These are phyloP conservation scores for Athelia sp. DNA, from an alignment of 1,284 basidiomycete species.

Conservation along the genomic window DNA sequence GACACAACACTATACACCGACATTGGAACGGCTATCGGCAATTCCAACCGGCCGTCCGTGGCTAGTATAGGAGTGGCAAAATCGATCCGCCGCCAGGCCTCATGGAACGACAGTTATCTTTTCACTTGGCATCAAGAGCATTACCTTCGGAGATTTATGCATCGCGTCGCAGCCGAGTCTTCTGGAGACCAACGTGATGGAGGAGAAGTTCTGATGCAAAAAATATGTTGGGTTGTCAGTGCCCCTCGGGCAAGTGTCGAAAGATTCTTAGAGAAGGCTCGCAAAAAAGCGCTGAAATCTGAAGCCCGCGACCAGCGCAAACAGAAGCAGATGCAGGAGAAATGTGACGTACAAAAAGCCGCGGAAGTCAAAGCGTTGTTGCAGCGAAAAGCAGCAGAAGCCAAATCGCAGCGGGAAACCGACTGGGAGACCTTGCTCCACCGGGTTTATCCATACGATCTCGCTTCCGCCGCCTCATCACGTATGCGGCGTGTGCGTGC, in stretches of 20 bases:
- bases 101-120: slow-evolving; percentile 57
- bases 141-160: slow-evolving; percentile 50
- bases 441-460: slow-evolving; percentile 45
- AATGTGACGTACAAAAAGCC: slow-evolving; percentile 28
- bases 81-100: slow-evolving; percentile 45
- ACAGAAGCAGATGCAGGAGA: slow-evolving; percentile 18
- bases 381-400: slow-evolving; percentile 52
- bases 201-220: slow-evolving; percentile 32
- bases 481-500: slow-evolving; percentile 49
- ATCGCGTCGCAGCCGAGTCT: slow-evolving; percentile 37
- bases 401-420: slow-evolving; percentile 46
- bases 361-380: slow-evolving; percentile 45
- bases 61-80: slow-evolving; percentile 22
- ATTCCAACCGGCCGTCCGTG: background rate
- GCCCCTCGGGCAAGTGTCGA: slow-evolving; percentile 49
- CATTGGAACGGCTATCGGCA: slow-evolving; percentile 16
- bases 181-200: slow-evolving; percentile 45
- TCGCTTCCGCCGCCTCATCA: slow-evolving; percentile 40
- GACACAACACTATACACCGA: slow-evolving; percentile 21
- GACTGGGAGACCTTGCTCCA: slow-evolving; percentile 60
- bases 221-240: slow-evolving; percentile 47
- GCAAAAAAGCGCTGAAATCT: slow-evolving; percentile 34
- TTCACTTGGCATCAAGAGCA: slow-evolving; percentile 65
- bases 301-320: slow-evolving; percentile 31
- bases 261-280: slow-evolving; percentile 37